Conservation (phyloP, 257 asterid genomes). For the Solanum paucissectum region DNA sequence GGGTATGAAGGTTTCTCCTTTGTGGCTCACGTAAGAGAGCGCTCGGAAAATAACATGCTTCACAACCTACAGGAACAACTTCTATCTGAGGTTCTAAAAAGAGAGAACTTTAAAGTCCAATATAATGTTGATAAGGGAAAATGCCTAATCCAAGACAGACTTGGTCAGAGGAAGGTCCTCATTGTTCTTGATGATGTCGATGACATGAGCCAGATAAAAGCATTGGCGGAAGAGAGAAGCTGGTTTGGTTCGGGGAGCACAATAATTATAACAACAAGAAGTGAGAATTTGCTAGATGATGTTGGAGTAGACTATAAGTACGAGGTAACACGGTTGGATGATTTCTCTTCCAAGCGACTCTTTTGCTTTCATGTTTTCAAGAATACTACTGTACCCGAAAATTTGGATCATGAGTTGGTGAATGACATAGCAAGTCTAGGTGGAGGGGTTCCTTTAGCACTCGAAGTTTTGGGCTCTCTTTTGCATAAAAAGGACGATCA, state of each 20-base stretch:
- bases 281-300: neutral
- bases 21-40: neutral
- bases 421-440: neutral
- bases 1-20: neutral
- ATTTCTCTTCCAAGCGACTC: neutral
- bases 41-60: neutral
- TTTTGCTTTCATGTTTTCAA: neutral
- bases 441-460: neutral
- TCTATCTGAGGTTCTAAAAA: neutral
- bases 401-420: neutral
- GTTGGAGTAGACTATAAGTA: neutral
- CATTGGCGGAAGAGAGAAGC: neutral
- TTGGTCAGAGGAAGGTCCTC: neutral
- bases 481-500: neutral
- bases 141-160: neutral
- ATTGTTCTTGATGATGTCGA: neutral
- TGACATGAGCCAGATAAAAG: neutral
- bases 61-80: neutral
- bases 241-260: neutral
- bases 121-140: neutral
- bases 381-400: neutral
- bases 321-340: neutral
- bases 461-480: neutral
- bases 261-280: neutral
- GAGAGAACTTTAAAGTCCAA: neutral